phyloP scores from a whole-genome alignment of 148 eudicot species.

The Chenopodium album region DNA sequence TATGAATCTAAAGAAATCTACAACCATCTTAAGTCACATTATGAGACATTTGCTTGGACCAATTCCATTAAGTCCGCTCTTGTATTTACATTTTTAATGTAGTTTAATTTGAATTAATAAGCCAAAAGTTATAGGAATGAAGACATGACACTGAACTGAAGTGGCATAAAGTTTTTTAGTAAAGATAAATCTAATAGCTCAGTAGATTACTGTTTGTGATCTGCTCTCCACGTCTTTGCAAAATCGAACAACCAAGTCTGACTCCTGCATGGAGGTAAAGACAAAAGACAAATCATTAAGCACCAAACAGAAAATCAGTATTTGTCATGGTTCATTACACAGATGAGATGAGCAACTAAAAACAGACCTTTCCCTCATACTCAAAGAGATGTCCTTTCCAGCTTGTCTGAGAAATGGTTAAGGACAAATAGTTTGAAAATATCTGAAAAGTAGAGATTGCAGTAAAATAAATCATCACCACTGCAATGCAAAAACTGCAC shows the following conservation, averaged over 20 bases:
- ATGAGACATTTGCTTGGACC: not conserved
- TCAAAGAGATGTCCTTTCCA: constrained; percentile 68
- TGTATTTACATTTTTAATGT: not conserved
- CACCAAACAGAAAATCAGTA: not conserved
- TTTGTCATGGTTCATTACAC: not conserved
- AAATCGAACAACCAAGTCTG: constrained; percentile 76
- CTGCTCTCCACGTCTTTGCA: constrained; percentile 92
- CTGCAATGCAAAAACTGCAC: not conserved
- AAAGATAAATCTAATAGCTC: not conserved
- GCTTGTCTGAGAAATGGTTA: constrained; percentile 50
- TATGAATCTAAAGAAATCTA: not conserved
- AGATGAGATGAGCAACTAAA: constrained; percentile 3
- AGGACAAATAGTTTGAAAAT: constrained; percentile 32
- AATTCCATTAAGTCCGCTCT: not conserved
- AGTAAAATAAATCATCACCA: not conserved
- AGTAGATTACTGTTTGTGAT: constrained; percentile 62
- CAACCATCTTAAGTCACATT: not conserved
- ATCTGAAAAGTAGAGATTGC: not conserved
- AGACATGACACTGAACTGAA: not conserved
- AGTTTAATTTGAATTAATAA: not conserved
- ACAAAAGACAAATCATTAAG: not conserved
- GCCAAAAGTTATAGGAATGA: not conserved
- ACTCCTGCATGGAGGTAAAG: constrained; percentile 49
- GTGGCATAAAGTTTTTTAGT: not conserved
- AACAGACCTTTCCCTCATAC: constrained; percentile 70